Evolutionary conservation across 257 asterid species (phyloP), one percentile per base, ranked within the genome.

Genomic region (Nicotiana tabacum): DNA sequence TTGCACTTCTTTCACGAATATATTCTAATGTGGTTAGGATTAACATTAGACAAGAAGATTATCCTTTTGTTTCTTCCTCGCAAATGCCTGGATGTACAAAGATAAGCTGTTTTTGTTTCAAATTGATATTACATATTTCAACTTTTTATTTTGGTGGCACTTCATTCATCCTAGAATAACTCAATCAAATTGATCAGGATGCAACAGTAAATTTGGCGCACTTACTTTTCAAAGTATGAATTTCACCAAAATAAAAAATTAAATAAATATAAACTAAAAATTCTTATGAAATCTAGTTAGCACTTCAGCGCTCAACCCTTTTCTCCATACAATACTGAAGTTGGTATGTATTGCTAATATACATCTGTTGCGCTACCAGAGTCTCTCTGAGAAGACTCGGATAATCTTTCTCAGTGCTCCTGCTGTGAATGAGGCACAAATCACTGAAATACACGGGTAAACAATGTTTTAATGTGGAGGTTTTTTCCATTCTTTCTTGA

Each of bases 391-490:
- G 55, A 87, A 86, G 84, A 91, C 91, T 12, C 86, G 92, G 80
- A 33, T 92, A 69, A 90, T 95, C 85, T 93, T 95, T 84, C 97
- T 95, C 12, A 91, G 82, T 80, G 80, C 94, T 74, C 99, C 99
- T 82, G 93, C 98, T 0, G 81, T 92, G 82, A 91, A 91, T 18
- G 99, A 92, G 84, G 88, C 77, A n/a, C 88, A 67, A 83, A 48
- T 89, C 72, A 86, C 82, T 27, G 86, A 91, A 83, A 32, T 82
- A 21, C 89, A 85, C 8, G 82, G 90, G 90, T 88, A 86, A 86
- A 67, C 33, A 8, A 0, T 9, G 32, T 46, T 64, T 32, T 35
- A 77, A 21, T 27, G 30, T 82, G 66, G 27, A 72, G 15, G 12
- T 43, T 78, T 27, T 80, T 37, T 51, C 12, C 2, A 6, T 67